Percentiles rank a stretch among this genome's conserved stretches.
phyloP scores from a whole-genome alignment of 345 rosid genomes.

The Combretum micranthum region DNA sequence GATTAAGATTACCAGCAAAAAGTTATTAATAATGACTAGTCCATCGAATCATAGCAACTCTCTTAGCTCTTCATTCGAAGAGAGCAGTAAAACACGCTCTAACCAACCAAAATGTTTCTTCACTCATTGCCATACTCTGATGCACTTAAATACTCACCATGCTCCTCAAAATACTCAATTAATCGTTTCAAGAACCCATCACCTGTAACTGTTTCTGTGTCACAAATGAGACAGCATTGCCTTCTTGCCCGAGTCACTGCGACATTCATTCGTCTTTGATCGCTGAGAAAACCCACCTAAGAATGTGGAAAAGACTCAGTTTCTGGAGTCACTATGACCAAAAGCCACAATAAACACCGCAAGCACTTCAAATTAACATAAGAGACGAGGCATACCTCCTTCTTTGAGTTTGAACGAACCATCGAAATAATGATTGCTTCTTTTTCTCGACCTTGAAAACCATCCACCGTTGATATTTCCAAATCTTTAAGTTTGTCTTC shows the following conservation, averaged over 20 bases:
- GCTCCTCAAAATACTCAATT: constrained; percentile 81
- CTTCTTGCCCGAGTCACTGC: constrained; percentile 94
- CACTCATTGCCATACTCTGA: constrained; percentile 52
- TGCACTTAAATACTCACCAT: constrained; percentile 86
- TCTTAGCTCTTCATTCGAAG: not conserved
- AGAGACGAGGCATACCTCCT: constrained; percentile 41
- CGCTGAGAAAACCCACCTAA: constrained; percentile 85
- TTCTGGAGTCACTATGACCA: not conserved
- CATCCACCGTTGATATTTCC: constrained; percentile 95
- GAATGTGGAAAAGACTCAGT: constrained; percentile 2
- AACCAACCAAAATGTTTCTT: constrained; percentile 1
- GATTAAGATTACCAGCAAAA: no score
- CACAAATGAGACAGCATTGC: constrained; percentile 86
- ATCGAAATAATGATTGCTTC: constrained; percentile 92
- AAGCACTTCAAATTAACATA: no score
- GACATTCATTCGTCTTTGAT: constrained; percentile 84
- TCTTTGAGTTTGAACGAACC: constrained; percentile 90
- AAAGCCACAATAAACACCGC: no score
- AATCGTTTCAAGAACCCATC: constrained; percentile 70
- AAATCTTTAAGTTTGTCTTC: constrained; percentile 68
- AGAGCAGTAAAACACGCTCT: not conserved
- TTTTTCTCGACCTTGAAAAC: constrained; percentile 97
- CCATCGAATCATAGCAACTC: no score
- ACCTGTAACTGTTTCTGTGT: constrained; percentile 74
- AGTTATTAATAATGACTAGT: no score